phyloP scores from a whole-genome alignment of 2,329 filamentous ascomycete genomes.

The Epichloe amarillans region DNA sequence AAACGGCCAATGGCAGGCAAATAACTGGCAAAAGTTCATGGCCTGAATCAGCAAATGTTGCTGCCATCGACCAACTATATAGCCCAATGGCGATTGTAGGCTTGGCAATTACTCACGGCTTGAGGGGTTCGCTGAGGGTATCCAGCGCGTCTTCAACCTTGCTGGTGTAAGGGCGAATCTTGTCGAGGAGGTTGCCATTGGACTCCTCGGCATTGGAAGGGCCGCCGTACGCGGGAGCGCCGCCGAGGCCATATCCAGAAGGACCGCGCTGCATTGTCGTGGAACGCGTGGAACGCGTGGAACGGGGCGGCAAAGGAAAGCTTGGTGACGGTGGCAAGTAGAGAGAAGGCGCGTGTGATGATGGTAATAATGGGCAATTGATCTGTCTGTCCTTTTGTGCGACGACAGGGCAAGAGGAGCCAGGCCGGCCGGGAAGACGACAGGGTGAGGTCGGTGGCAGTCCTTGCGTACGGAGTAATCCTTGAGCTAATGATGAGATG shows the following conservation, averaged over 20 bases:
- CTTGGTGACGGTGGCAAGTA: not conserved
- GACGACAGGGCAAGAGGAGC: too few species aligned
- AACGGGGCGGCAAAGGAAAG: not conserved
- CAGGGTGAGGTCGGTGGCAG: too few species aligned
- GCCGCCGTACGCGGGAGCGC: constrained; percentile 54
- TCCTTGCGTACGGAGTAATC: too few species aligned
- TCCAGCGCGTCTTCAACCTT: constrained; percentile 95
- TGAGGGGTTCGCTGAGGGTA: constrained; percentile 75
- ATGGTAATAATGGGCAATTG: not conserved
- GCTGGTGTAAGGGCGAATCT: constrained; percentile 88
- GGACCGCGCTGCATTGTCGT: constrained; percentile 40
- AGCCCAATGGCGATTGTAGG: not conserved
- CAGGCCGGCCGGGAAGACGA: too few species aligned
- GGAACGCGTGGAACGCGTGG: not conserved
- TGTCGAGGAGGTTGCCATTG: constrained; percentile 52
- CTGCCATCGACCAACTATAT: not conserved
- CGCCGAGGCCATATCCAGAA: constrained; percentile 72
- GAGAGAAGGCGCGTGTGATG: not conserved
- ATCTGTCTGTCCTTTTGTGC: too few species aligned
- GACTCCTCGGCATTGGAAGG: constrained; percentile 40
- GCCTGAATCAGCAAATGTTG: constrained; percentile 8
- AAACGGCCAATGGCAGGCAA: constrained; percentile 92
- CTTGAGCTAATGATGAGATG: too few species aligned
- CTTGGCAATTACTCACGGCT: constrained; percentile 50
- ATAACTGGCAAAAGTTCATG: constrained; percentile 45